Conservation (phyloP, 2,329 filamentous ascomycete genomes). For the Pseudogymnoascus sp. region DNA sequence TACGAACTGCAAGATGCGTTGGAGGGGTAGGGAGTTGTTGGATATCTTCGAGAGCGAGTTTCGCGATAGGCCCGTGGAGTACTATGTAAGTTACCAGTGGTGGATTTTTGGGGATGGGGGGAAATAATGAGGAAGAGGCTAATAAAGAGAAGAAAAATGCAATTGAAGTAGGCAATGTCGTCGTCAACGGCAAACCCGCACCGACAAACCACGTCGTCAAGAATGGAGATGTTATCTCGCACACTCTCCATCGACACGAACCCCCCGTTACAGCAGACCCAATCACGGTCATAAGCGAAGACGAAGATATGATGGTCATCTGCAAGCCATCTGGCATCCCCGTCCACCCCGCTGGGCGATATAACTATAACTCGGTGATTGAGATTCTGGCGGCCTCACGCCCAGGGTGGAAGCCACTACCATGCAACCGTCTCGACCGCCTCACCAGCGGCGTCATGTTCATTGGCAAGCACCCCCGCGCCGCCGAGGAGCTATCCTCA, state of each 20-base stretch:
- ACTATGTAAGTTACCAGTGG: slow-evolving; percentile 67
- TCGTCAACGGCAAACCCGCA: slow-evolving; percentile 67
- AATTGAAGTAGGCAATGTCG: slow-evolving; percentile 71
- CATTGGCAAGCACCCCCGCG: slow-evolving; percentile 75
- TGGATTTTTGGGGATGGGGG: background rate
- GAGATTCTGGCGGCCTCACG: slow-evolving; percentile 85
- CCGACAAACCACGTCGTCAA: slow-evolving; percentile 60
- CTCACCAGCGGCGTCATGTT: slow-evolving; percentile 98
- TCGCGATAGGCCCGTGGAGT: slow-evolving; percentile 73
- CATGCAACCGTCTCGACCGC: slow-evolving; percentile 89
- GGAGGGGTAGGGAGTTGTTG: slow-evolving; percentile 71
- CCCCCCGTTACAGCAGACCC: slow-evolving; percentile 78
- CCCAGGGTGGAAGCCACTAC: slow-evolving; percentile 47
- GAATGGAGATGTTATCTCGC: slow-evolving; percentile 86
- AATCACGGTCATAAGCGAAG: slow-evolving; percentile 80
- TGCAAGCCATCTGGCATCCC: slow-evolving; percentile 94
- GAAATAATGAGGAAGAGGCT: slow-evolving; percentile 16
- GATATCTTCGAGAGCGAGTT: slow-evolving; percentile 92
- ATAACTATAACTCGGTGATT: slow-evolving; percentile 89
- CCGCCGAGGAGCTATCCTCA: slow-evolving; percentile 65
- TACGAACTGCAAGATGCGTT: slow-evolving; percentile 88
- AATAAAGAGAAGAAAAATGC: slow-evolving; percentile 50
- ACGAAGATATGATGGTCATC: slow-evolving; percentile 88
- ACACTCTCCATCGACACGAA: slow-evolving; percentile 92
- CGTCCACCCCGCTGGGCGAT: slow-evolving; percentile 89